Evolutionary conservation across 2,329 filamentous ascomycete species (phyloP), one percentile per base, ranked within the genome.

Genomic region (Fusarium setosum): DNA sequence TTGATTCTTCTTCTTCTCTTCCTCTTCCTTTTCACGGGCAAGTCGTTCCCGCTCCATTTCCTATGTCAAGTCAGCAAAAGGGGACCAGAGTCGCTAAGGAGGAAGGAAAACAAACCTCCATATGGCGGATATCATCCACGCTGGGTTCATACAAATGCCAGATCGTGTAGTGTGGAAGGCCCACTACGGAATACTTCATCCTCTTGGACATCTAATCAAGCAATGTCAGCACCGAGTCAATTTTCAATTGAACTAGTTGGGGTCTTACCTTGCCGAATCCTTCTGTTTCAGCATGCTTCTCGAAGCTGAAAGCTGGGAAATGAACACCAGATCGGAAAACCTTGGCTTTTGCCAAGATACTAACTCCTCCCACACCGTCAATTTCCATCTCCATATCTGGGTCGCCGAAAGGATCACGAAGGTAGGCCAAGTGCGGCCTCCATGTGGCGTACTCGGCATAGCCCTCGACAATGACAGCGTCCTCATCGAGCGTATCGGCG

Each of bases 71-170:
- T 71, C 32, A 63, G 54, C 26, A 60, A 38, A 47, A 31, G 45
- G 8, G 5, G 6, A 7, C 9, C 13, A 13, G 13, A 21, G 15
- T 12, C 5, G 41, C 10, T 5, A 9, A 32, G 32, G 10, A 5
- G 37, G 4, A 45, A 10, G 21, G 35, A 5, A 7, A 12, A 73
- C 81, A 60, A 77, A 90, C 88, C 82, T 94, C 95, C 96, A 99
- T 99, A 74, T 98, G 96, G 60, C 92, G 90, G 65, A 98, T 92
- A 73, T 99, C 96, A 74, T 99, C 96, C 15, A 97, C 92, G 73
- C 93, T 97, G n/a, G 96, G 96, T 79, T 99, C 96, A 82, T 99
- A 99, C 73, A 99, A 84, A 89, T 99, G 96, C 96, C 96, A 99
- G 68, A 99, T 97, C 1, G 94, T 97, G 79, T 99, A 99, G 76